Base-by-base conservation (phyloP, 2,329 filamentous ascomycete species). In the Hypoxylon sp. region DNA sequence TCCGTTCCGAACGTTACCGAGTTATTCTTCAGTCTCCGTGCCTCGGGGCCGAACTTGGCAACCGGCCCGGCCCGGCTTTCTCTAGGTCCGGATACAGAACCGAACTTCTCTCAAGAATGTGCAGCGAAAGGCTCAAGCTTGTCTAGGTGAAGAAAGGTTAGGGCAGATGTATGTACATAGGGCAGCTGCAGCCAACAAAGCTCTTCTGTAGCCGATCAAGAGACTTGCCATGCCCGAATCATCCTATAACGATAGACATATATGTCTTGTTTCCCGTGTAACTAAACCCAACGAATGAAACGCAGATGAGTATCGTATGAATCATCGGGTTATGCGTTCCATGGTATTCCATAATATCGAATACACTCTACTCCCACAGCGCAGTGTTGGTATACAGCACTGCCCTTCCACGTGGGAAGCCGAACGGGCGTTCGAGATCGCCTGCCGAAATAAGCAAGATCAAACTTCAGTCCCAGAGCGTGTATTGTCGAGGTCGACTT, bases 11-110 rank as follows among this genome's bases (percentile, higher is more conserved):
- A 55, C 4, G 52, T 55, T 8, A 42, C 28, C 8, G 40, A 55
- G 40, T 55, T 55, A 14, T 46, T 55, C 14, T 40, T 40, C n/a
- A 55, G 7, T 46, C 36, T 55, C 30, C 52, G 52, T 14, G 40
- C 52, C 8, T 55, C 42, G 12, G 52, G 52, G 2, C 52, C 52
- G 7, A 26, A 8, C 52, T 40, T 5, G 46, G 52, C 52, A 40
- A 55, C 9, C 52, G 40, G 7, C 46, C 52, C 11, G 52, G 52
- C 14, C 46, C 46, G 20, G 46, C 46, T 4, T 28, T 18, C 14
- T 55, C 52, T 8, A 40, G 40, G 4, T 55, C 42, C 1, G 52
- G 40, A 22, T 55, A 55, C 20, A 55, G 30, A 18, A 36, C 20
- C 8, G 52, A 40, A 36, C 46, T 40, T 36, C 38, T 12, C 28